Evolutionary conservation across 2,329 filamentous ascomycete genomes (phyloP), one percentile per base, ranked within the genome.

Genomic region (Colletotrichum tofieldiae): DNA sequence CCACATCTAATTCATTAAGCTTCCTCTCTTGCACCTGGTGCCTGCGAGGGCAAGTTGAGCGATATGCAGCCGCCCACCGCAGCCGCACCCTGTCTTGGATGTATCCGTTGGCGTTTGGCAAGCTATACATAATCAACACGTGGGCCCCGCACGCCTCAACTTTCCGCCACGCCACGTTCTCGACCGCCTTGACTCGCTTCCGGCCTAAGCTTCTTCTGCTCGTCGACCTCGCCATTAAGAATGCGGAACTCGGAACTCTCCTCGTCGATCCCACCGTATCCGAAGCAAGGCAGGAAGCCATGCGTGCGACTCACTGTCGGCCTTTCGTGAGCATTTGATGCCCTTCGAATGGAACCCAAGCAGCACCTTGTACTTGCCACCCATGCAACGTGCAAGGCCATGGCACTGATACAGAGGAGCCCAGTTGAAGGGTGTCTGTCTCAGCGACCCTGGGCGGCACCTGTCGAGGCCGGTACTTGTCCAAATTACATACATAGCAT

Each of bases 401-500:
- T 60, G 56, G 56, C 35, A 61, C 14, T 35, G 63, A 43, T 23
- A 29, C 41, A 29, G 39, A 55, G 58, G 54, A 58, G 58, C 58
- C 69, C 65, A 39, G 65, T 61, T 61, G 56, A 69, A 37, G 69
- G n/a, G 47, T 14, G 49, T 8, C 18, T 51, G 43, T 49, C 56
- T 52, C 43, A 43, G 49, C 43, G 51, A 61, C 60, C 47, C 64
- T 37, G 37, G 26, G 59, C 65, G 65, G 65, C 59, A 64, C 29
- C 65, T 60, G 45, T 69, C 16, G 39, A 65, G 18, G 69, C 65
- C 65, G 69, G 69, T 64, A 69, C 65, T 72, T 72, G 67, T 41
- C 58, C 26, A 60, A 59, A 64, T 69, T 64, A 69, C 70, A 29
- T 69, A 70, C 65, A 68, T 60, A 60, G 52, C 45, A 72, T 72